Evolutionary conservation across 2,329 filamentous ascomycete species (phyloP).

Genomic region (Helotiales sp.): DNA sequence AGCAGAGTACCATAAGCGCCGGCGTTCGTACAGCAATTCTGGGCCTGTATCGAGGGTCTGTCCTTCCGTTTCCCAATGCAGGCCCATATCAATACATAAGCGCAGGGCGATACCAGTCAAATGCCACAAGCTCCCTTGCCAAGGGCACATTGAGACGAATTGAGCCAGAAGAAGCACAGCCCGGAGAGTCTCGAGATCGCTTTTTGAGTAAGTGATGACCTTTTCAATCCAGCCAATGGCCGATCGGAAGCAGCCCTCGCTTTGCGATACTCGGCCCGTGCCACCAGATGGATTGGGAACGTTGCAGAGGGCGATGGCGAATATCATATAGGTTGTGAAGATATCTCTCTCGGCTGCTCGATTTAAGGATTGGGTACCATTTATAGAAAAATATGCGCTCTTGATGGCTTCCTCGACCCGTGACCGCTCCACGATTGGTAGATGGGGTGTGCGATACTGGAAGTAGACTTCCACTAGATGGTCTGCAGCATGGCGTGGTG

Average conservation of each 20-base stretch:
- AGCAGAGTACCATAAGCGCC: slow-evolving; percentile 31
- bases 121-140: slow-evolving; percentile 37
- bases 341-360: slow-evolving; percentile 23
- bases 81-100: slow-evolving; percentile 35
- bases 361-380: slow-evolving; percentile 11
- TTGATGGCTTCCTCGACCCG: slow-evolving; percentile 31
- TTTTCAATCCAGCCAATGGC: slow-evolving; percentile 34
- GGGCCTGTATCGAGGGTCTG: slow-evolving; percentile 25
- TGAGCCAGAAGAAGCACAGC: slow-evolving; percentile 36
- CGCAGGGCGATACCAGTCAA: slow-evolving; percentile 37
- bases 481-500: slow-evolving; percentile 36
- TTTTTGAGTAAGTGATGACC: slow-evolving; percentile 34
- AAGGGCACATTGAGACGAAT: slow-evolving; percentile 36
- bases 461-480: slow-evolving; percentile 38
- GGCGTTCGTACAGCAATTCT: slow-evolving; percentile 28
- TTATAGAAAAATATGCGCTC: slow-evolving; percentile 27
- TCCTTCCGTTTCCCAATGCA: slow-evolving; percentile 35
- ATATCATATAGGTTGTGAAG: slow-evolving; percentile 37
- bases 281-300: slow-evolving; percentile 26
- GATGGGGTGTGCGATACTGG: slow-evolving; percentile 36
- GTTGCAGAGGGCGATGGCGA: slow-evolving; percentile 36
- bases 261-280: slow-evolving; percentile 31
- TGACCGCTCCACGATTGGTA: slow-evolving; percentile 34
- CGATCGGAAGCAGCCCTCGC: slow-evolving; percentile 39
- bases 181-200: slow-evolving; percentile 36